Conservation (phyloP, 805 yeast species). For the Maudiozyma pseudohumilis region DNA sequence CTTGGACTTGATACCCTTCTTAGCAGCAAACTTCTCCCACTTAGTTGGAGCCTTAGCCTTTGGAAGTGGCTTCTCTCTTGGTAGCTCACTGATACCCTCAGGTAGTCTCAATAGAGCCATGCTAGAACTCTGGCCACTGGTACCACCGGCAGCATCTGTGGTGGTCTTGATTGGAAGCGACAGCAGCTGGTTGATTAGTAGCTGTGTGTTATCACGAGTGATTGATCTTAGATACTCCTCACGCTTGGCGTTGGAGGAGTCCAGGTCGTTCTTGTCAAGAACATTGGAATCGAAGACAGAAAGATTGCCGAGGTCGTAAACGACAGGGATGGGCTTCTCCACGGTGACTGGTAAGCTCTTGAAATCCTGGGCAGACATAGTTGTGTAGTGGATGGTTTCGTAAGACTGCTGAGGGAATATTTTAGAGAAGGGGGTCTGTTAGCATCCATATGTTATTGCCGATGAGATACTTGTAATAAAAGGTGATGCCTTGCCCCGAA, state of each 20-base stretch:
- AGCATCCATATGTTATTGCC: too few species aligned
- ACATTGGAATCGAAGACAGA: conserved; percentile 89
- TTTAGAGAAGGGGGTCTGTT: too few species aligned
- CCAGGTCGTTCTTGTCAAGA: conserved; percentile 51
- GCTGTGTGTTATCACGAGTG: conserved; percentile 88
- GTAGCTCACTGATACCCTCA: conserved; percentile 67
- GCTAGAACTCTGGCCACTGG: conserved; percentile 51
- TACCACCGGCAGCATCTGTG: conserved; percentile 52
- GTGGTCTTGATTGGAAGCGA: conserved; percentile 85
- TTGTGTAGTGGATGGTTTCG: background rate
- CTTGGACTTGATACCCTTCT: conserved; percentile 88
- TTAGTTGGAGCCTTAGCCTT: conserved; percentile 85
- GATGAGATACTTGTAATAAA: too few species aligned
- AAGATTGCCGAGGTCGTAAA: conserved; percentile 82
- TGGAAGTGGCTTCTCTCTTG: conserved; percentile 94
- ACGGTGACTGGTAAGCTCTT: conserved; percentile 60
- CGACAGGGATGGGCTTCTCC: conserved; percentile 82
- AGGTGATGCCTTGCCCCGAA: too few species aligned
- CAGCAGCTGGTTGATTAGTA: conserved; percentile 79
- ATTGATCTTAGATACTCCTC: conserved; percentile 55
- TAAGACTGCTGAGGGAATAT: too few species aligned
- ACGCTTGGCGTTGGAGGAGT: conserved; percentile 41
- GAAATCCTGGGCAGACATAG: conserved; percentile 19
- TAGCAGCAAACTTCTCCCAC: conserved; percentile 95
- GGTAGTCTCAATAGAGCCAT: conserved; percentile 82